These are phyloP conservation scores for Irpex sp. DNA, from an alignment of 1,284 basidiomycete species.

Conservation along the genomic window DNA sequence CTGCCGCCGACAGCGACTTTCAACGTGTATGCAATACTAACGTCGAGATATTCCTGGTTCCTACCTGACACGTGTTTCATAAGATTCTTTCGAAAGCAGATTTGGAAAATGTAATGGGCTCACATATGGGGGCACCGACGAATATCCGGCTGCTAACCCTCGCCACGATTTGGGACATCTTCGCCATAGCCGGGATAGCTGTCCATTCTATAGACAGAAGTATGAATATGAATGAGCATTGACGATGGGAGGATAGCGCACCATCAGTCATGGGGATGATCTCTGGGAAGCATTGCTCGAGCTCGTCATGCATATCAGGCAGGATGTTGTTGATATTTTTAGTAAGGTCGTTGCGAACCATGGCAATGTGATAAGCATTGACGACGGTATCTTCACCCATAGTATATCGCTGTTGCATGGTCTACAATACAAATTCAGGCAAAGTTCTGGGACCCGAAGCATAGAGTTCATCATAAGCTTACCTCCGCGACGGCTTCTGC, in stretches of 20 bases:
- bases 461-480: not conserved
- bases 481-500: conserved; percentile 34
- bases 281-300: conserved; percentile 37
- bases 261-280: conserved; percentile 27
- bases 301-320: conserved; percentile 39
- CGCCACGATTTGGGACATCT: conserved; percentile 28
- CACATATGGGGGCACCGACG: conserved; percentile 33
- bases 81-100: conserved; percentile 10
- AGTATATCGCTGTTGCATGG: conserved; percentile 25
- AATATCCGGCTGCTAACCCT: conserved; percentile 34
- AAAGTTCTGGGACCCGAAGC: not conserved
- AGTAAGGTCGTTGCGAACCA: conserved; percentile 34
- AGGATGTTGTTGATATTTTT: conserved; percentile 34
- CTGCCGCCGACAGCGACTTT: conserved; percentile 39
- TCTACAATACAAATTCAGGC: not conserved
- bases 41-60: conserved; percentile 43
- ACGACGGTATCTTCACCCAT: conserved; percentile 30
- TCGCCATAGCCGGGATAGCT: conserved; percentile 15
- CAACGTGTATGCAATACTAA: conserved; percentile 45
- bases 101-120: conserved; percentile 11
- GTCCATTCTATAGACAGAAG: conserved; percentile 27
- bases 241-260: conserved; percentile 6
- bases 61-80: conserved; percentile 30
- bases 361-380: conserved; percentile 35
- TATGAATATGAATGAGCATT: not conserved